Evolutionary conservation across 83 land plant species (phyloP).

Genomic region (Diphasiastrum complanatum): DNA sequence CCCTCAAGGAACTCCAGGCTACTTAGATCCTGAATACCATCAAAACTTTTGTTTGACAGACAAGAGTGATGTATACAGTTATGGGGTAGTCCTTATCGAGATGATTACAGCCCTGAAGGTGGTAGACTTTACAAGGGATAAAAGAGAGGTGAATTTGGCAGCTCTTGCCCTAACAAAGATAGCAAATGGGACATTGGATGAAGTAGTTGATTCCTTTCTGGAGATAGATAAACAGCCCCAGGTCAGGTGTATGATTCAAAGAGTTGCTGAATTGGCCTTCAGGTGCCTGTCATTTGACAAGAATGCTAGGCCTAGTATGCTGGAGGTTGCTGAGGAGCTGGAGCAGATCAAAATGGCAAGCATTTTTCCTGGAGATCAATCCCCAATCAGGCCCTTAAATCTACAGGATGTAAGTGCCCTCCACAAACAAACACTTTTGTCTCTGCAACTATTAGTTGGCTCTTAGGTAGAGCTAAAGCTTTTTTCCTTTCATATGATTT

Average conservation of each 20-base stretch:
- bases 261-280: constrained; percentile 73
- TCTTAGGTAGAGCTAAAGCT: no score
- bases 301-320: constrained; percentile 69
- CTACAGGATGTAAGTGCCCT: no score
- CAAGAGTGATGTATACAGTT: constrained; percentile 80
- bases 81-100: constrained; percentile 79
- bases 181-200: constrained; percentile 52
- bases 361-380: no score
- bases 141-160: constrained; percentile 56
- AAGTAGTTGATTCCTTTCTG: constrained; percentile 54
- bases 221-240: constrained; percentile 43
- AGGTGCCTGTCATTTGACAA: constrained; percentile 66
- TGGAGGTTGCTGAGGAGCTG: constrained; percentile 63
- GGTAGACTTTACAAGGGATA: constrained; percentile 55
- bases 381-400: no score
- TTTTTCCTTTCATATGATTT: no score
- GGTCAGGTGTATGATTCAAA: constrained; percentile 47
- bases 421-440: no score
- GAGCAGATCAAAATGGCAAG: no score
- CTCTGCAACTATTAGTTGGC: no score
- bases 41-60: constrained; percentile 68
- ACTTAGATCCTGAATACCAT: constrained; percentile 77
- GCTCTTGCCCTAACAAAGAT: constrained; percentile 60
- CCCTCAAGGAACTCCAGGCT: constrained; percentile 84
- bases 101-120: constrained; percentile 62